These are phyloP conservation scores for Sequoiadendron giganteum DNA, from an alignment of 75 land plant genomes.

Conservation along the genomic window DNA sequence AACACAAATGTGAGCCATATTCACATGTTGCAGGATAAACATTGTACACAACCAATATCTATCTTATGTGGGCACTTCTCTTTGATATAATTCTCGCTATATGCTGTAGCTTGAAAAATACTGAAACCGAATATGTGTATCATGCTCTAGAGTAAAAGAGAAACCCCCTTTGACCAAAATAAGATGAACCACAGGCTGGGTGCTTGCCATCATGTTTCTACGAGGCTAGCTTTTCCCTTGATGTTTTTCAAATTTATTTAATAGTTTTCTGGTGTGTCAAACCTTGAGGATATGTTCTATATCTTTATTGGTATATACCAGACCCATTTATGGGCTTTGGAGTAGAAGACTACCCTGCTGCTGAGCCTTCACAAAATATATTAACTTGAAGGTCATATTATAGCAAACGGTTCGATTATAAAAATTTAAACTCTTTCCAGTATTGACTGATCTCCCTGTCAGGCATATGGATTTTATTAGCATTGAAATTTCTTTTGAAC, in stretches of 20 bases:
- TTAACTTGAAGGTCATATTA: background rate
- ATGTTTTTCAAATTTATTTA: background rate
- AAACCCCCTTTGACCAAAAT: constrained; percentile 81
- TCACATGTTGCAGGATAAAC: constrained; percentile 19
- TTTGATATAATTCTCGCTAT: constrained; percentile 71
- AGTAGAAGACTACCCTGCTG: background rate
- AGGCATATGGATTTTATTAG: background rate
- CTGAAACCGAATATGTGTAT: constrained; percentile 81
- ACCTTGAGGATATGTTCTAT: background rate
- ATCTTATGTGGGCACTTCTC: constrained; percentile 89
- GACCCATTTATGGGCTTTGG: background rate
- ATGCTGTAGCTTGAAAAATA: constrained; percentile 68
- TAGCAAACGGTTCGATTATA: background rate
- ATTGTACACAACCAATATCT: constrained; percentile 97
- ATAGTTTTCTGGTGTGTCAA: background rate
- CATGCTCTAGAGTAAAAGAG: constrained; percentile 84
- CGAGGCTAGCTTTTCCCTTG: background rate
- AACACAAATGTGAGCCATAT: too few species aligned
- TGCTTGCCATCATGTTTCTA: constrained; percentile 72
- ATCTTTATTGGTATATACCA: background rate
- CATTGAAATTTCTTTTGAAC: background rate
- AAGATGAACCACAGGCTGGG: constrained; percentile 82
- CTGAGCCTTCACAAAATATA: background rate
- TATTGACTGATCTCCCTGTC: background rate
- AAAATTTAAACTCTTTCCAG: background rate